Base-by-base conservation (phyloP, 495 filamentous ascomycete genomes). In the Symbiotaphrina buchneri region DNA sequence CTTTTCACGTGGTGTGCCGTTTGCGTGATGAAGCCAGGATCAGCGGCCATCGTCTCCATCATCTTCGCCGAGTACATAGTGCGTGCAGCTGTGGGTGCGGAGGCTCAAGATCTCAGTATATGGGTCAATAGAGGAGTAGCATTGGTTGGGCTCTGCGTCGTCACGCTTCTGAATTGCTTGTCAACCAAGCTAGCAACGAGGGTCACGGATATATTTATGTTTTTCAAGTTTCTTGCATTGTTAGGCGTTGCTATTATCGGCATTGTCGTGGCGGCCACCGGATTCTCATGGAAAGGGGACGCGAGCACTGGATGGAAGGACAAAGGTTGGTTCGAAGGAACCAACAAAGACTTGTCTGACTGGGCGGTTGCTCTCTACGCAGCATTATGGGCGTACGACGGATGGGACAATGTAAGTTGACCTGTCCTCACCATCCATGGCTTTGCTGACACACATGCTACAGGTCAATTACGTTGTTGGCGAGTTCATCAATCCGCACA, bases 51-150 rank as follows among this genome's bases (percentile, higher is more conserved):
- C 47, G 81, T 95, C 34, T 68, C 84, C 18, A 93, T 97, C 33
- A 95, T 97, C 37, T 94, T 93, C 53, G 87, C 90, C 17, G 87
- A 97, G 49, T 97, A 97, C 44, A 56, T 92, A 16, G 83, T 93
- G 37, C 65, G 84, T 18, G 84, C 82, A 0, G 60, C 71, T 16
- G 71, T 91, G 28, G 81, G 79, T 11, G 71, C 82, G 8, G 79
- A 91, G 31, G 70, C 70, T 0, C 72, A 74, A 41, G 65, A 65
- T 15, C 16, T 71, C 34, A 90, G 67, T 41, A 59, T 71, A 2
- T 94, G 83, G 82, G 68, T 91, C 41, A 87, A 81, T 51, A 97
- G 95, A 52, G 66, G 62, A 4, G 80, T 92, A 10, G 90, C 83
- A 3, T 47, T 92, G 24, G 58, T 66, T 14, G 84, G 80, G 3